Conservation (phyloP, 352 stramenopile genomes). For the Phytopythium boreale region DNA sequence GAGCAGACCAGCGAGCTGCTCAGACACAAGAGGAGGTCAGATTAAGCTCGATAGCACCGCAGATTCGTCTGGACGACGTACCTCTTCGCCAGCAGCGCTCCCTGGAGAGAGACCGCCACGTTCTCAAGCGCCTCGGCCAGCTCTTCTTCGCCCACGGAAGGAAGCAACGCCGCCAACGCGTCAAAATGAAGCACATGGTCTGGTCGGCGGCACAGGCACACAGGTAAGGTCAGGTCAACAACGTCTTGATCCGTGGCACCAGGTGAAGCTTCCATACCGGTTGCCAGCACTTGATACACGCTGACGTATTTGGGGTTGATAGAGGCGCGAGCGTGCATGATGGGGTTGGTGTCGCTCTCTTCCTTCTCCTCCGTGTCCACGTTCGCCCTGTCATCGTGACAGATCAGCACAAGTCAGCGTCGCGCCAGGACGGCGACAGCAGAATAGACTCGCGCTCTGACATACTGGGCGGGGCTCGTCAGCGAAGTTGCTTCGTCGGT, state of each 20-base stretch:
- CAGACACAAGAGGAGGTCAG: too few species aligned
- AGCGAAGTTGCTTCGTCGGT: conserved; percentile 19
- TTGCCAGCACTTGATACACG: conserved; percentile 23
- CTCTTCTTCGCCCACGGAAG: conserved; percentile 30
- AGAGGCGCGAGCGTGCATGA: background rate
- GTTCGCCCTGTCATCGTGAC: conserved; percentile 14
- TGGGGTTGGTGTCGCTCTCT: conserved; percentile 13
- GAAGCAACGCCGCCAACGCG: conserved; percentile 33
- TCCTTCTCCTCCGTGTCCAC: conserved; percentile 44
- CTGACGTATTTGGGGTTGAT: conserved; percentile 3
- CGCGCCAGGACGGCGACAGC: background rate
- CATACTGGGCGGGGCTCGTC: conserved; percentile 22
- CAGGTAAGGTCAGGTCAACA: conserved; percentile 8
- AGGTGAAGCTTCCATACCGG: conserved; percentile 15
- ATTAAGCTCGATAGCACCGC: too few species aligned
- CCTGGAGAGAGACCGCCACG: conserved; percentile 38
- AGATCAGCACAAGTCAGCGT: conserved; percentile 1
- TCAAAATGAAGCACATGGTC: conserved; percentile 52
- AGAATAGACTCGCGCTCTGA: background rate
- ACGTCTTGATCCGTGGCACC: background rate
- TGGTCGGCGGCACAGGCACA: conserved; percentile 20
- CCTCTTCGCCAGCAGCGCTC: conserved; percentile 42
- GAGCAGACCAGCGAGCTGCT: conserved; percentile 30
- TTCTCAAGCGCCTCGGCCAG: conserved; percentile 38
- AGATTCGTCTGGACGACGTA: conserved; percentile 11